These are phyloP conservation scores for Aureobasidium sp. DNA, from an alignment of 2,329 filamentous ascomycete genomes.

Conservation along the genomic window DNA sequence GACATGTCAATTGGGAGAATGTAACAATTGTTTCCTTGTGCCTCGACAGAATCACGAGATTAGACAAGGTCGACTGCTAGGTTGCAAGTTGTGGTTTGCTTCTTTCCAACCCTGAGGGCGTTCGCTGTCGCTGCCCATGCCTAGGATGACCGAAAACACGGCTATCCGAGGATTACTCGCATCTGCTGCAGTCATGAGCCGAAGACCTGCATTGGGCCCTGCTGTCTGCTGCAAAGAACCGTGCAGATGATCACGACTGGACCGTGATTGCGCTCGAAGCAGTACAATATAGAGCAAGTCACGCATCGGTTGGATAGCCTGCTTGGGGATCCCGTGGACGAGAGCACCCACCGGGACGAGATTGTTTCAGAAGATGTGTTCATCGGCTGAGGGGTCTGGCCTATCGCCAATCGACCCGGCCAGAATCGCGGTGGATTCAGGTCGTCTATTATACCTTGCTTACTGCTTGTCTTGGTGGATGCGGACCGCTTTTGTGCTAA, in stretches of 20 bases:
- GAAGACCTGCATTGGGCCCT: conserved; percentile 6
- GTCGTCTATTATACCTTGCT: conserved; percentile 4
- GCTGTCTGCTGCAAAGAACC: conserved; percentile 8
- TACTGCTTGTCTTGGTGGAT: neutral
- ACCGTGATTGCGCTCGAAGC: conserved; percentile 1
- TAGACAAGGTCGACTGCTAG: neutral
- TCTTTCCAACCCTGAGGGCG: neutral
- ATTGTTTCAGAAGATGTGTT: conserved; percentile 5
- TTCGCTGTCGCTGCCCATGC: conserved; percentile 2
- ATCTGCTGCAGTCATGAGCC: conserved; percentile 7
- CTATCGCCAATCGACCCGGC: neutral
- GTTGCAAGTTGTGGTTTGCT: neutral
- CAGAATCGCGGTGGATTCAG: neutral
- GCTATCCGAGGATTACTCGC: conserved; percentile 3
- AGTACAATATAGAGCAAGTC: neutral
- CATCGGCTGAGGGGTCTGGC: neutral
- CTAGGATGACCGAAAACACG: neutral
- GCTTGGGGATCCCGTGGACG: neutral
- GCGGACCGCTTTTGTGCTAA: neutral
- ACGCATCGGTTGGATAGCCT: neutral
- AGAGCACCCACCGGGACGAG: neutral
- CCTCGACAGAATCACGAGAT: neutral
- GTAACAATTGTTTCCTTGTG: neutral
- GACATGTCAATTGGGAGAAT: neutral
- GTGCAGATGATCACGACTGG: conserved; percentile 11